Conservation (phyloP, 164 flowering plant genomes). For the Chimonanthus salicifolius region DNA sequence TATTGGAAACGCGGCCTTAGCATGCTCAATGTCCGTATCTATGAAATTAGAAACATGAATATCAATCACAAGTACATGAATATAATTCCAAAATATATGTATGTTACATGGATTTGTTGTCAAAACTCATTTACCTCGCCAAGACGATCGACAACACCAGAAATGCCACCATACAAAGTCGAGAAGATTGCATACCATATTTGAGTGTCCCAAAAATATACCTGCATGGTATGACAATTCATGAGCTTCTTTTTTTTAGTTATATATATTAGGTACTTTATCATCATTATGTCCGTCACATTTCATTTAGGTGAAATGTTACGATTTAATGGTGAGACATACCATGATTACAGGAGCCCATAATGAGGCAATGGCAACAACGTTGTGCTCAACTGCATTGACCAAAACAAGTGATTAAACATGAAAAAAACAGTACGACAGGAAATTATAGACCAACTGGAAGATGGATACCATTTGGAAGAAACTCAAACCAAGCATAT, state of each 20-base stretch:
- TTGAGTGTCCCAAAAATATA: slow-evolving; percentile 96
- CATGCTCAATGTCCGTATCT: slow-evolving; percentile 95
- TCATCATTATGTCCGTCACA: background rate
- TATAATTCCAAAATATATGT: background rate
- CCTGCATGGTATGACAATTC: slow-evolving; percentile 38
- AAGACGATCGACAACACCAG: slow-evolving; percentile 87
- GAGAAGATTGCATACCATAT: slow-evolving; percentile 93
- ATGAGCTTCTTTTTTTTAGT: background rate
- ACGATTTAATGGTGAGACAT: slow-evolving; percentile 11
- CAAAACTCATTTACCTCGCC: slow-evolving; percentile 64
- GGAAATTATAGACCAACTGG: no score
- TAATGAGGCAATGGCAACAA: no score
- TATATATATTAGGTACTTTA: background rate
- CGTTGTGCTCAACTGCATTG: no score
- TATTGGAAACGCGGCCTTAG: slow-evolving; percentile 91
- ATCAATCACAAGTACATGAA: no score
- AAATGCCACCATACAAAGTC: slow-evolving; percentile 79
- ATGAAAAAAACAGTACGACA: no score
- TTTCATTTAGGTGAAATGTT: background rate
- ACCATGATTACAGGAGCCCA: slow-evolving; percentile 31
- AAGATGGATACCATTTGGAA: no score
- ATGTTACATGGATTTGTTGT: background rate
- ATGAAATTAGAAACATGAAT: slow-evolving; percentile 4
- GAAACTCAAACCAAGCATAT: no score
- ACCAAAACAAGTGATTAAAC: no score